Percentiles rank a stretch among this genome's conserved stretches.
These are phyloP conservation scores for Blastobotrys arbuscula DNA, from an alignment of 1,139 yeast species.

Conservation along the genomic window DNA sequence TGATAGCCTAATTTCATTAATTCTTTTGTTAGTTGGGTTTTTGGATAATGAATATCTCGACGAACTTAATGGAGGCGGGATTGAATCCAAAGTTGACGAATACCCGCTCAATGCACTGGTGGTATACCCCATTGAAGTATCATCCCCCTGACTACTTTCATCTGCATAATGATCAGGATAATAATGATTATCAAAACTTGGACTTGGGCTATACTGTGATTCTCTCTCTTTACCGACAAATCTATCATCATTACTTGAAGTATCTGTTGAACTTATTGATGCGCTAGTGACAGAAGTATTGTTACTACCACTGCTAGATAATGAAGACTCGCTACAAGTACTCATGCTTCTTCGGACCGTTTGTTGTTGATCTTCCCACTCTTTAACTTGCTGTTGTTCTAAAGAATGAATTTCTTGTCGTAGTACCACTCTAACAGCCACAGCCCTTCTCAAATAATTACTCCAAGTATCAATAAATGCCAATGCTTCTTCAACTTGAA, in stretches of 20 bases:
- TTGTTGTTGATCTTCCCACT: constrained; percentile 16
- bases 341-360: background rate
- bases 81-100: background rate
- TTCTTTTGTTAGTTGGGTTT: constrained; percentile 7
- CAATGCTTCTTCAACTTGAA: constrained; percentile 27
- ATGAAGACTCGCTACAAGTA: constrained; percentile 6
- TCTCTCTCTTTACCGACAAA: background rate
- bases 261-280: background rate
- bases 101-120: background rate
- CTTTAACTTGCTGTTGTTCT: constrained; percentile 24
- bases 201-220: no score
- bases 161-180: background rate
- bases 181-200: background rate
- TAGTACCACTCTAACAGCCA: constrained; percentile 31
- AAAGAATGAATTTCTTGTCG: constrained; percentile 28
- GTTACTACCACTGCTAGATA: constrained; percentile 7
- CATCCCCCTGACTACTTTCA: constrained; percentile 7
- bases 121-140: constrained; percentile 3
- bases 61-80: background rate
- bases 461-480: constrained; percentile 35
- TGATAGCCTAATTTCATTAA: constrained; percentile 16
- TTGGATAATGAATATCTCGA: background rate
- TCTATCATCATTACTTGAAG: background rate
- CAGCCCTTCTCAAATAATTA: constrained; percentile 31
- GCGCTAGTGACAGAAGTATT: constrained; percentile 13